Base-by-base conservation (phyloP, 805 yeast species). In the Saccharomycopsis amapae region DNA sequence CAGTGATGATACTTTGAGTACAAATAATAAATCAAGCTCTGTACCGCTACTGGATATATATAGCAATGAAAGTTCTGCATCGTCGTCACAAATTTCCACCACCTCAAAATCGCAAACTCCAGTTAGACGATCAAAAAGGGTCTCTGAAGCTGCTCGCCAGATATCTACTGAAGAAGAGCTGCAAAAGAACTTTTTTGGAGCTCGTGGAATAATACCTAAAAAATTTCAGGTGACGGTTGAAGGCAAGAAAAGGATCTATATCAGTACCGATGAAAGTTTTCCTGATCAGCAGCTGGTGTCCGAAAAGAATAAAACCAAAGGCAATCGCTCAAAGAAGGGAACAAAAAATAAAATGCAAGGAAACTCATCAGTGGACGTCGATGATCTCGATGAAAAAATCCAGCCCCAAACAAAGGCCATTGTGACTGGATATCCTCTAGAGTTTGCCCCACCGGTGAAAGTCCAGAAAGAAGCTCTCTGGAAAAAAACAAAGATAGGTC, bases 391-490 rank as follows among this genome's bases (percentile, higher is more conserved):
- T 30, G 35, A n/a, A 28, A 30, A 19, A 12, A 24, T 46, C 19
- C 22, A 37, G 5, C 13, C n/a, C 12, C 36, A 30, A 12, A 49
- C 42, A 15, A 38, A 35, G 19, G 23, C 46, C 5, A 44, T 40
- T n/a, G 48, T 42, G 3, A 49, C 53, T 5, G 53, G 53, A 9
- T 40, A 23, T 24, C 45, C 53, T 4, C 37, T 49, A 22, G 53
- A 49, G 33, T 34, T 23, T 7, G 12, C 23, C 15, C 53, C 53
- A 3, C 53, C 50, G 18, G 18, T 26, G 9, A 38, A 38, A 26
- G 30, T 36, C n/a, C 41, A 44, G 19, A 38, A 35, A 20, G 49
- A 48, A 17, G 48, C 42, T n/a, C 25, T 37, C 26, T 30, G 44
- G 49, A 35, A 41, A 31, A 38, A 37, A 37, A n/a, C 31, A 25